Conservation (phyloP, 768 basidiomycete species). For the Termitomyces sp. region DNA sequence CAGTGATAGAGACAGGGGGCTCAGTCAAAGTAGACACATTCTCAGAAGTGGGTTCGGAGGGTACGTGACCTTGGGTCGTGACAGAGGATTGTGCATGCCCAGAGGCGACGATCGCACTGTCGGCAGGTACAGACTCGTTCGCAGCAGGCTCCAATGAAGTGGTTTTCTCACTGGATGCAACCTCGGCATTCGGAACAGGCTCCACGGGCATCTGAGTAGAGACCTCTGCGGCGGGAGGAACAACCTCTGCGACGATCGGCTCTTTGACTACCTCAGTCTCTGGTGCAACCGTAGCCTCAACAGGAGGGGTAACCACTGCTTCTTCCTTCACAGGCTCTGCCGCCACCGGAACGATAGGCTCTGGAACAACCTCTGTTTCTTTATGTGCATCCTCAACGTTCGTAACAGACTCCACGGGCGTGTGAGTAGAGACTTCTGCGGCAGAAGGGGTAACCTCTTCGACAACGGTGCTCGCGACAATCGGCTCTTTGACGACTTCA, state of each 20-base stretch:
- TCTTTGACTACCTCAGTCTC: neutral
- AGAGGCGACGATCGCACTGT: neutral
- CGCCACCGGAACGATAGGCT: neutral
- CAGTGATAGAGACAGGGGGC: neutral
- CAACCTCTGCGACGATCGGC: neutral
- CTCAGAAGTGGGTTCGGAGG: neutral
- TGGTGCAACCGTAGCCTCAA: neutral
- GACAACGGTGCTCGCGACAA: no score
- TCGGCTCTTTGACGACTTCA: no score
- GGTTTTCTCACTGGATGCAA: neutral
- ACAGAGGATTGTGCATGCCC: neutral
- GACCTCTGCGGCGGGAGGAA: neutral
- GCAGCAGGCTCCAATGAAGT: neutral
- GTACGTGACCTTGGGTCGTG: neutral
- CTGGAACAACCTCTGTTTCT: neutral
- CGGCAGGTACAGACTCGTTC: neutral
- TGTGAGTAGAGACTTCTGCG: neutral
- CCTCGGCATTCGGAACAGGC: neutral
- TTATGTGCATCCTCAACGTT: neutral
- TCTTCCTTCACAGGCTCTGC: neutral
- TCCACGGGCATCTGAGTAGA: neutral
- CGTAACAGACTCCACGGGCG: neutral
- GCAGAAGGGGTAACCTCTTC: neutral
- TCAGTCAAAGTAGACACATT: neutral
- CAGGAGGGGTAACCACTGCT: neutral